Evolutionary conservation across 2,329 filamentous ascomycete genomes (phyloP), one percentile per base, ranked within the genome.

Genomic region (Fonsecaea erecta): DNA sequence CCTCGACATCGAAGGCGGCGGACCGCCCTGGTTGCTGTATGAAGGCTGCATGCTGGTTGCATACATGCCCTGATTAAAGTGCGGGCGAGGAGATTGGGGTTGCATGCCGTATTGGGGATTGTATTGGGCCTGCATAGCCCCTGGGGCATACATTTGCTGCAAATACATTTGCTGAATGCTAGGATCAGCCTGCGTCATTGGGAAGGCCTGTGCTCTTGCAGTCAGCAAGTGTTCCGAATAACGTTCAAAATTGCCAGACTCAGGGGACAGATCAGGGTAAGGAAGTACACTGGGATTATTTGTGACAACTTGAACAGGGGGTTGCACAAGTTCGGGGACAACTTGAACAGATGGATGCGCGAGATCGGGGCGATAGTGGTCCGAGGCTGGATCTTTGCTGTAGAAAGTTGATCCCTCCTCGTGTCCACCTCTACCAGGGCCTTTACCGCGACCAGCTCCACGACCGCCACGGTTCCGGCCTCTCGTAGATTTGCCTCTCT

Each of bases 221-320:
- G 86, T 92, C 83, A 93, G 90, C 86, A 85, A 83, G 70, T 86
- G 84, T 77, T 93, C 89, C 84, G 89, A 92, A 86, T 85, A 84
- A 70, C 85, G 84, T 77, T 93, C 89, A 84, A 89, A 92, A 71
- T 88, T 84, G 74, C 86, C 86, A 75, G 82, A 88, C 74, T 88
- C 86, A 65, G 90, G 90, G 68, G 88, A 88, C 64, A 93, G 78
- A 79, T 91, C 86, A 75, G 86, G 75, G 54, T 52, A 67, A 70
- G 75, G 70, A 63, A 78, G 72, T 65, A 74, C 53, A 65, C 69
- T 62, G 73, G 74, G 71, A 68, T 71, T 62, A 71, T 65, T 57
- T 69, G 66, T 54, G 69, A 60, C 52, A 63, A 68, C 60, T 65
- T 69, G 57, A 30, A 52, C 4, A 12, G 57, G 46, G 46, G 57